Conservation (phyloP, 192 early-diverging fungal species). For the Coemansia sp. region DNA sequence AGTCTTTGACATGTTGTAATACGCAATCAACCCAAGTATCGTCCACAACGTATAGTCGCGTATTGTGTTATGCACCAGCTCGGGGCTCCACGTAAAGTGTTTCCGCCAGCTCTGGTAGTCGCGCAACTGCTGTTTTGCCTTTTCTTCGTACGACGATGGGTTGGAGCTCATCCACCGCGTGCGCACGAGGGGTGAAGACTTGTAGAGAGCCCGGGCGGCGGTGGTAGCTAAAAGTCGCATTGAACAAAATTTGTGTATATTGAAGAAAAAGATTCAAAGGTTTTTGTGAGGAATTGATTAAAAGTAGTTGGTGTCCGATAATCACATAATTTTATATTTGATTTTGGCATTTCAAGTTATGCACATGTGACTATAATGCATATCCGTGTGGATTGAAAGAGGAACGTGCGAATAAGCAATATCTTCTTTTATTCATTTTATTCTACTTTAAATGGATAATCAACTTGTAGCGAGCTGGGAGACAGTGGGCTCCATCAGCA, state of each 20-base stretch:
- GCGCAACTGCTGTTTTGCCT: constrained; percentile 35
- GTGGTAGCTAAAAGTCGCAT: too few species aligned
- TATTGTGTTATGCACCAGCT: constrained; percentile 12
- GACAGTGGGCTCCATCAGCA: constrained; percentile 34
- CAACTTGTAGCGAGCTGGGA: constrained; percentile 53
- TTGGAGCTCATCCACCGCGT: constrained; percentile 8
- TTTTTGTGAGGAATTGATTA: too few species aligned
- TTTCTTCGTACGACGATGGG: constrained; percentile 25
- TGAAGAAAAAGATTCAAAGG: too few species aligned
- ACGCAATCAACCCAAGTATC: constrained; percentile 30
- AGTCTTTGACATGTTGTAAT: constrained; percentile 33
- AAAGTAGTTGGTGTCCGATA: too few species aligned
- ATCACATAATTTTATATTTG: too few species aligned
- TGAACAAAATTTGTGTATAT: too few species aligned
- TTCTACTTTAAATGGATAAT: not conserved
- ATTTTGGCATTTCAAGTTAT: too few species aligned
- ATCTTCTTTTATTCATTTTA: constrained; percentile 10
- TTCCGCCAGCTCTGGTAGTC: constrained; percentile 41
- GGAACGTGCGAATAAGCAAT: too few species aligned
- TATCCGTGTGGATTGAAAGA: too few species aligned
- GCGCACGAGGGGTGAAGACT: too few species aligned
- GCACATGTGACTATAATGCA: too few species aligned
- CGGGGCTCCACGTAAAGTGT: constrained; percentile 41
- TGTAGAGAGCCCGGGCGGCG: too few species aligned
- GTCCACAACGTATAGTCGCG: constrained; percentile 47